Base-by-base conservation (phyloP, 306 rosid species). In the Biancaea sappan region DNA sequence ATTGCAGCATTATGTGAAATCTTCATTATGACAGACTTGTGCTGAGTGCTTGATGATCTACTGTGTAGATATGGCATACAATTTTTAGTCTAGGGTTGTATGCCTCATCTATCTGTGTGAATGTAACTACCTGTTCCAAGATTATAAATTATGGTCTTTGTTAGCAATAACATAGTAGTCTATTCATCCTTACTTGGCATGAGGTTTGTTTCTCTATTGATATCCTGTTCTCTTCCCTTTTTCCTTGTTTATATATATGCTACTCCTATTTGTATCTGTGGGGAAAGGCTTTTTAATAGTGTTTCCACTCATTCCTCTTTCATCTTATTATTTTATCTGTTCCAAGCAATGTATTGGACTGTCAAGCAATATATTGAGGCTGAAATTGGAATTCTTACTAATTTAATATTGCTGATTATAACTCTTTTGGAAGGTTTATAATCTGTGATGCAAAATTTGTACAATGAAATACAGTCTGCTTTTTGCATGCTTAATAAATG, bases 391-490 rank as follows among this genome's bases (percentile, higher is more conserved):
- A 61, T 10, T 48, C n/a, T 8, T 60, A 16, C 43, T 59, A 15
- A 13, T 60, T 60, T 64, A 21, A 35, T 51, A 18, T 0, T 16
- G 28, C 46, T 53, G 57, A 12, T 64, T 52, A 25, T 52, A 74
- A 12, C 26, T 66, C 58, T 54, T 28, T 22, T 65, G 28, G 66
- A 43, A 28, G 48, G 38, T 25, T 51, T 52, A 16, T 37, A 6
- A 26, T 52, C 25, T 18, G 19, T 54, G 35, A 40, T 40, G 34
- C 25, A 66, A 13, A 64, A 52, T 52, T 8, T 8, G 53, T 58
- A 31, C 21, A 60, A 32, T 32, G 66, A 76, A 22, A 41, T 4
- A 34, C 50, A 61, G 47, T 67, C 56, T 77, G 54, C 70, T 37
- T 24, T 69, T 4, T 66, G 10, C 52, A 11, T 51, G 43, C 69